Base-by-base conservation (phyloP, 2,329 filamentous ascomycete species). In the Paecilomyces formosus region DNA sequence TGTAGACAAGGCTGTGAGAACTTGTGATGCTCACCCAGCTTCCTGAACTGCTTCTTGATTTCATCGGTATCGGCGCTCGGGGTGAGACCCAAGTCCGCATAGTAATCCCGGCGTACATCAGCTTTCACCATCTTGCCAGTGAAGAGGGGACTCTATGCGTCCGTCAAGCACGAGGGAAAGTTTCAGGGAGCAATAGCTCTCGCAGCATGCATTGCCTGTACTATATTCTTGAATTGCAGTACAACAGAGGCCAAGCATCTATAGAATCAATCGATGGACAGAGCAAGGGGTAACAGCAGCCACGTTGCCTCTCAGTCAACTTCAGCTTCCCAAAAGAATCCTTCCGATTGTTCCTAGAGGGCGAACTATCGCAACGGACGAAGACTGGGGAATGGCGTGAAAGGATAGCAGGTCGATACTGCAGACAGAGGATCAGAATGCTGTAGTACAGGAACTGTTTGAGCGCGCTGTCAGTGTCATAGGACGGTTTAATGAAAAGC, bases 11-110 rank as follows among this genome's bases (percentile, higher is more conserved):
- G 4, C 39, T 18, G 3, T 18, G 3, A 22, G 21, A 24, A 28
- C 50, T 15, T 21, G 30, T 49, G 24, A n/a, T 51, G 64, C 79
- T 59, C 77, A 90, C 88, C 88, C 68, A 96, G 83, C 73, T 91
- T 92, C 65, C 88, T 85, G 74, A 92, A 96, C 68, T 92, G 88
- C 74, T 88, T 94, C 78, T 90, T 93, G 70, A 96, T 86, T 49
- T 94, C 90, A 30, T 86, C 83, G 51, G 85, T 76, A 64, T 88
- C 85, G 56, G 89, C 89, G 66, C 82, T 83, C 11, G 83, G 78
- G 1, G 84, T 74, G 58, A 96, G 76, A 63, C 90, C 89, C 57
- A 96, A 81, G 76, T 95, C 91, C 61, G 86, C 88, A 76, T 96
- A 96, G 75, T 94, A 94, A 75, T 95, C 89, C 67, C 85, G 84